Conservation (phyloP, 345 rosid genomes). For the Ceriops tagal region DNA sequence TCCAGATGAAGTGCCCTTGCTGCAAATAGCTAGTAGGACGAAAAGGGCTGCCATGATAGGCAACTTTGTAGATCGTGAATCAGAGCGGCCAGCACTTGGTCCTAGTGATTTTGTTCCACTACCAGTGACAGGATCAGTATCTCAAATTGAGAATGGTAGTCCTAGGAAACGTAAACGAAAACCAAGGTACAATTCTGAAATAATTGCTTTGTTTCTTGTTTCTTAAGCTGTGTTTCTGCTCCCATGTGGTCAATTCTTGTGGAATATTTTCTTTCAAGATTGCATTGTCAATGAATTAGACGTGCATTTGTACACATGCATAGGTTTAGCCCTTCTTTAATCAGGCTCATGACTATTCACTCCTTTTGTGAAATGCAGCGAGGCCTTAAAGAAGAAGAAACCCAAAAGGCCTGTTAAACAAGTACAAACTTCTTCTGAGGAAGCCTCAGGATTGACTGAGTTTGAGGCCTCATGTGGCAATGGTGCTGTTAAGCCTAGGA, state of each 20-base stretch:
- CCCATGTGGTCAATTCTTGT: background rate
- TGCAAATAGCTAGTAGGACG: conserved; percentile 52
- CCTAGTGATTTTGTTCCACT: conserved; percentile 48
- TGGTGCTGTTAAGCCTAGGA: conserved; percentile 7
- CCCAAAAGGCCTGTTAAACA: conserved; percentile 10
- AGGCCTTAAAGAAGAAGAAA: conserved; percentile 20
- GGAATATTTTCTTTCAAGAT: background rate
- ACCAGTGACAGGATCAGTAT: conserved; percentile 23
- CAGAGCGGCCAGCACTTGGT: conserved; percentile 71
- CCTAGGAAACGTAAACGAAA: conserved; percentile 39
- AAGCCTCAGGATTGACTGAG: conserved; percentile 8
- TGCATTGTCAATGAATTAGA: background rate
- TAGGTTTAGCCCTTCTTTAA: background rate
- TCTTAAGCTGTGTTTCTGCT: background rate
- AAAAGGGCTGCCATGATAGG: conserved; percentile 47
- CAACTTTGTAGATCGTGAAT: conserved; percentile 87
- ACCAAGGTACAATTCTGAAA: conserved; percentile 41
- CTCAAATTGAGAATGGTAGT: conserved; percentile 30
- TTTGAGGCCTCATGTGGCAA: conserved; percentile 6
- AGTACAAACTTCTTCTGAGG: conserved; percentile 13
- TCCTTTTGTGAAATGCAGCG: conserved; percentile 23
- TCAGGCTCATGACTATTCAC: conserved; percentile 3
- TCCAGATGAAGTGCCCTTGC: conserved; percentile 61
- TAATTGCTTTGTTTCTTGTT: background rate
- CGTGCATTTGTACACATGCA: background rate